Base-by-base conservation (phyloP, 169 alveolate species). In the Plasmodium knowlesi region DNA sequence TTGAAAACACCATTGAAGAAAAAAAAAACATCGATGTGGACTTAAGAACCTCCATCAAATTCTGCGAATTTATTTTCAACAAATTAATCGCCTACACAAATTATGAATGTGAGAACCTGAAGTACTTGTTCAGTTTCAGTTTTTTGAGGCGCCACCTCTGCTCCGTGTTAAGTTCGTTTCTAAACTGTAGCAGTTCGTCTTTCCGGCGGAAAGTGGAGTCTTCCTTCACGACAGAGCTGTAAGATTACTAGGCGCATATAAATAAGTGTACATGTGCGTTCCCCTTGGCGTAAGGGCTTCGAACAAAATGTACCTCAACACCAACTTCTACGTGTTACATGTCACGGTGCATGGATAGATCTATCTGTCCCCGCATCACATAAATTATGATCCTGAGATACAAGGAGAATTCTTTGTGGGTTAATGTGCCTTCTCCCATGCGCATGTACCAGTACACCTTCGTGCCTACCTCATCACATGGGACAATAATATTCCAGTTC, bases 1-100 rank as follows among this genome's bases (percentile, higher is more conserved):
- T 90, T 71, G 94, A 90, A 90, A 81, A 81, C 39, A 81, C 84
- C 8, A 90, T 90, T 81, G 94, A 90, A 90, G 94, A 90, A 41
- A 81, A 46, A 28, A 90, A 90, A 80, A 81, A 28, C 12, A 90
- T 90, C 28, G 90, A 80, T 46, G 94, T 90, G 2, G 92, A 90
- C 54, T 53, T 90, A 80, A 82, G 73, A 41, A 80, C 84, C 73
- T 90, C 94, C 28, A 90, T 70, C 43, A 79, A 41, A 80, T 90
- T 90, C n/a, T 90, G 94, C 83, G 92, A 90, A 90, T 90, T 67
- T 74, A 28, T 90, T 57, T 90, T 90, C 67, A 79, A 82, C 73
- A 90, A 90, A 90, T 32, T 90, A 90, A 43, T 90, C 70, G 43
- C n/a, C 19, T 81, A 80, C 83, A 41, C 91, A 32, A 90, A 90